Evolutionary conservation across 2,329 filamentous ascomycete genomes (phyloP), one percentile per base, ranked within the genome.

Genomic region (Catunica adiposa): DNA sequence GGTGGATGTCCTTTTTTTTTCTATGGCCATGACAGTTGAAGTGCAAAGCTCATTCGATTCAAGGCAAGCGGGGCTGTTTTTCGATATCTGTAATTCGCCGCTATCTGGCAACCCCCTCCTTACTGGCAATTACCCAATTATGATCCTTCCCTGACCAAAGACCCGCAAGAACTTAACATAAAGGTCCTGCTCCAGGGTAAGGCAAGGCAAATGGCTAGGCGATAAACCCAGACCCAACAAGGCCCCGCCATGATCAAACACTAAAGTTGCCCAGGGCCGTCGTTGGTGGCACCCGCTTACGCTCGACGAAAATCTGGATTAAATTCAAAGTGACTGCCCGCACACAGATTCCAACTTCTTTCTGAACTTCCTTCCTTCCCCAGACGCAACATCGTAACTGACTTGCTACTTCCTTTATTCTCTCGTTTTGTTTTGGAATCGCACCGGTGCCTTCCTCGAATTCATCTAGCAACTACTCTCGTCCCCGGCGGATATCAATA

Each of bases 401-500:
- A 52, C 50, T 52, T 52, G 40, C 53, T 50, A 51, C 51, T 53
- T 44, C 26, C 50, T 23, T 40, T 44, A 42, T 38, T 55, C 56
- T 44, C 29, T 58, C 56, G 53, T 58, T 58, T 34, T 58, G 54
- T 58, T 58, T 58, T 58, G 56, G 56, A 58, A 58, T 56, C 56
- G 56, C 56, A 58, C 53, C 56, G 56, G 56, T 58, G 56, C 56
- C 42, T 52, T 58, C 54, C 55, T 46, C 55, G 23, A 37, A 54
- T 26, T 55, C 26, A 53, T 53, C 29, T 56, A 50, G 52, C 51
- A 58, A 55, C 51, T 58, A 44, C 48, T 58, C 25, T 53, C 48
- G 44, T 58, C 56, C 56, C 56, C 50, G 56, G 56, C 42, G 56
- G 56, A 58, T 55, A 56, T 47, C 22, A 46, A 37, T 48, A 26